Evolutionary conservation across 1,139 yeast genomes (phyloP), one percentile per base, ranked within the genome.

Genomic region (Kodamaea ohmeri): DNA sequence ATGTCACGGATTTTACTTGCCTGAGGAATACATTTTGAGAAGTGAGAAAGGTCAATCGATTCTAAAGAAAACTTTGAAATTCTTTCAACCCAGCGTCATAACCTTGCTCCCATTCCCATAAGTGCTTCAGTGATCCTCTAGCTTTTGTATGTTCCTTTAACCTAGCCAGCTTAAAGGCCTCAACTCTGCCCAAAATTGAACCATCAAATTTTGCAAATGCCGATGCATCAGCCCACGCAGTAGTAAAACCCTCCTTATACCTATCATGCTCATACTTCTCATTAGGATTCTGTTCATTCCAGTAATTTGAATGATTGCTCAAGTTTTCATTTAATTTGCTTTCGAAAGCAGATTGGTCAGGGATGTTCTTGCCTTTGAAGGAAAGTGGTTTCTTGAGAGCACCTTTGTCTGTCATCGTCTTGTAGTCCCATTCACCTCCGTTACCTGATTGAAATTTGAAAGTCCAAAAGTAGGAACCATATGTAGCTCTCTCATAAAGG

Each of bases 351-450:
- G 65, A 59, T 33, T 69, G 64, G 18, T 61, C 59, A 3, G 80
- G 78, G 4, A 60, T 39, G 1, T 44, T 24, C 18, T 51, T 55
- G 15, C 58, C 60, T 30, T 51, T 56, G 18, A 53, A 50, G 2
- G 47, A 39, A 26, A 55, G 47, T 1, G 62, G 61, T 7, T 53
- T 50, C 3, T 30, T 30, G 17, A 88, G 63, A 7, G 82, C 79
- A 0, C 90, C 90, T 40, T 66, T 65, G 20, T 83, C 78, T 19
- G 76, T 64, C 92, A 86, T 86, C 33, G 89, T 87, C 32, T 75
- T 72, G 59, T 87, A 82, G 40, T 92, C 97, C 97, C 97, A 90
- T 63, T 88, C 96, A 8, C 97, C 97, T 28, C 97, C 97, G 52
- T 83, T 83, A 2, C 97, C 97, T 40, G 80, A 73, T 55, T 83